Percentiles rank a stretch among this genome's conserved stretches.
Evolutionary conservation across 2,329 filamentous ascomycete genomes (phyloP).

Genomic region (Beauveria sp.): DNA sequence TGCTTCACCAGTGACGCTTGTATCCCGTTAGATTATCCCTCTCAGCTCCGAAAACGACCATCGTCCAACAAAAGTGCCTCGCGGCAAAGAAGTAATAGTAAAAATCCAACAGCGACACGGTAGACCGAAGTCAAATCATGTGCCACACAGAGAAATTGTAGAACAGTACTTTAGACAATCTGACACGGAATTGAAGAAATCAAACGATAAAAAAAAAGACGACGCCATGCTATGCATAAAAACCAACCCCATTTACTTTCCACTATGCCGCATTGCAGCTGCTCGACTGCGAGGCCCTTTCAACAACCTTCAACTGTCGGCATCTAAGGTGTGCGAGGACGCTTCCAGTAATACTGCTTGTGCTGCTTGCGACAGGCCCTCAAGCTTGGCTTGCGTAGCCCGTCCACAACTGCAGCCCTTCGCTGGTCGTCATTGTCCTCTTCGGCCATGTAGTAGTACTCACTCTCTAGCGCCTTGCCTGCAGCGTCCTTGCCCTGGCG

Average conservation of each 20-base stretch:
- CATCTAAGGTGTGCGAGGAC: conserved; percentile 48
- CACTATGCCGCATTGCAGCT: background rate
- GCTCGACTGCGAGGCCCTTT: background rate
- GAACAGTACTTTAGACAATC: background rate
- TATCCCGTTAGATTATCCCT: background rate
- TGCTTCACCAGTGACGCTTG: background rate
- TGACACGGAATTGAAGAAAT: background rate
- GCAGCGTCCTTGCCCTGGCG: conserved; percentile 94
- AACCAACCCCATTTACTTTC: background rate
- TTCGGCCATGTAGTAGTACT: conserved; percentile 95
- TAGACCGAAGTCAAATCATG: background rate
- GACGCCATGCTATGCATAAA: conserved; percentile 11
- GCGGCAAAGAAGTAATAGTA: background rate
- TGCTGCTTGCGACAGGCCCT: conserved; percentile 90
- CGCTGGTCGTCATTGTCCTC: conserved; percentile 72
- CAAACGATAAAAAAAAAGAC: background rate
- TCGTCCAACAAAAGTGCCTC: background rate
- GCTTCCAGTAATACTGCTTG: conserved; percentile 75
- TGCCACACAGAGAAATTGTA: background rate
- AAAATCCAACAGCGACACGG: background rate
- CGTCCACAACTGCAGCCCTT: conserved; percentile 74
- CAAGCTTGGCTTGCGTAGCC: conserved; percentile 80
- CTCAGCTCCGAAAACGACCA: background rate
- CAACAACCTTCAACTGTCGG: background rate
- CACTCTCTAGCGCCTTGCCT: conserved; percentile 85